Evolutionary conservation across 331 rosid species (phyloP), one percentile per base, ranked within the genome.

Genomic region (Erythrophleum ivorense): DNA sequence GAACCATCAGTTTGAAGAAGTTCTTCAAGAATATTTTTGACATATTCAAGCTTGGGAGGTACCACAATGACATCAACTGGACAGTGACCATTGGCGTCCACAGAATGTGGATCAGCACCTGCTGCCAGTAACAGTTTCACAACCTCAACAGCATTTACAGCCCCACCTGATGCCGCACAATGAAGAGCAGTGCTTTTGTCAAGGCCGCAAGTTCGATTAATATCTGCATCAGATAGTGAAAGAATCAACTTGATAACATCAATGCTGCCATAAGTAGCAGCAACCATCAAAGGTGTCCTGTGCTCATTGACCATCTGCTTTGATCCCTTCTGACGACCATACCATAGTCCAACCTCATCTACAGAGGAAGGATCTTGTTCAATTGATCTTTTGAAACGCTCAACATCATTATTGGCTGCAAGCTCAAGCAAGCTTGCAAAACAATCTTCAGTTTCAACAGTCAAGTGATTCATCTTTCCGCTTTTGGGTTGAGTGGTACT

Each of bases 101-200:
- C 81, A 80, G 79, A 75, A 87, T 87, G 91, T 0, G 91, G 90
- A 86, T 94, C 94, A 50, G 97, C 98, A 11, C 98, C 98, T 0
- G 97, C 90, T 9, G 86, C 92, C 59, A 94, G 80, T 77, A 94
- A 97, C 80, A 89, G 82, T 63, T 85, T 91, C 85, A 91, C 97
- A 62, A 82, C 88, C 72, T 90, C 94, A 29, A 91, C 84, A 9
- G 92, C 94, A 70, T 92, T 91, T 16, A 88, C 88, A 81, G 97
- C 88, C 82, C 98, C 98, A 49, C 98, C 97, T 0, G 95, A 91
- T 13, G 98, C 95, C 9, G 97, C 98, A 54, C 98, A 94, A 80
- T 94, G 98, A 84, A 94, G 97, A 57, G 98, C 92, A 19, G 98
- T 94, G 90, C 92, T 90, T 83, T 89, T 79, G 78, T 94, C 97